Evolutionary conservation across 1,284 basidiomycete genomes (phyloP), one percentile per base, ranked within the genome.

Genomic region (Cystobasidium slooffiae): DNA sequence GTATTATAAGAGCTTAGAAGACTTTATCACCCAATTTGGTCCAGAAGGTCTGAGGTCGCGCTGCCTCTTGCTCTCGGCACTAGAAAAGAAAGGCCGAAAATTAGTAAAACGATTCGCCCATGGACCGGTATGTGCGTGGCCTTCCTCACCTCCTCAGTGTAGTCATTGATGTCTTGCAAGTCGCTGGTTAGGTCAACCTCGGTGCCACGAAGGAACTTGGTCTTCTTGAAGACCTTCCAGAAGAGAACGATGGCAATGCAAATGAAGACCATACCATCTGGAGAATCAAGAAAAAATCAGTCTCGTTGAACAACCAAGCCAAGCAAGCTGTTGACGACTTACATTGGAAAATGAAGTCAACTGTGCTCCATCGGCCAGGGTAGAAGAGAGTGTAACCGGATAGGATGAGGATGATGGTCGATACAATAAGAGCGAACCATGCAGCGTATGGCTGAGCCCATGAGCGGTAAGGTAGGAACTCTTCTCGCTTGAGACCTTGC

Each of bases 401-500:
- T 14, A 73, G 24, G 31, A 73, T 73, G 6, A 73, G 63, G 10
- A 73, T 61, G 20, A 66, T 66, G 7, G 70, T 73, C 9, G 70
- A 65, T 9, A 65, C 24, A 44, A 66, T 66, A 10, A 73, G 55
- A 10, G 70, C 70, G 53, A 64, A 73, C 70, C 70, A 73, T 20
- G 70, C 70, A 7, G 62, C 62, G 49, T 56, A 78, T 7, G 76
- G 77, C 56, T 72, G 74, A 41, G 68, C 55, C 4, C 74, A 73
- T 9, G 76, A 76, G 16, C 43, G 24, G 51, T 53, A 72, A 37
- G 59, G 64, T 31, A 68, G 68, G 61, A 69, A 75, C 20, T 55
- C 52, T 20, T 74, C 55, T 52, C 77, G 75, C 37, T 63, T 59
- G 41, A 77, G 52, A 37, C 75, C 75, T 64, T 78, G 77, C 39